A percentile compares a stretch with the other conserved stretches of the same genome.
phyloP scores from a whole-genome alignment of 495 filamentous ascomycete genomes.

The Chaetomium cochliodes region DNA sequence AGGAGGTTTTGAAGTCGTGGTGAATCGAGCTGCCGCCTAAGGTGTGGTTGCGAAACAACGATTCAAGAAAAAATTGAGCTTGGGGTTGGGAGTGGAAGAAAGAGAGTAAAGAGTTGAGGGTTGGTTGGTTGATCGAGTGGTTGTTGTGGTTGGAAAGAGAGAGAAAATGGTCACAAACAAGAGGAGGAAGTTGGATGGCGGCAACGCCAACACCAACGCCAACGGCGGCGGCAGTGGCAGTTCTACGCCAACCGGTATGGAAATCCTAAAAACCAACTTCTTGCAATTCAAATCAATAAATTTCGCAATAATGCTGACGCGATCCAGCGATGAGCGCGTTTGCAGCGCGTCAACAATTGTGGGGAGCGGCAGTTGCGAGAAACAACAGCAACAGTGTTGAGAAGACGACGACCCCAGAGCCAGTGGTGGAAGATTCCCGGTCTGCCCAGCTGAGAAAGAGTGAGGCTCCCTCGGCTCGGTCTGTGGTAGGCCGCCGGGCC shows the following conservation, averaged over 20 bases:
- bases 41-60: neutral
- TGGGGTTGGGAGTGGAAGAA: neutral
- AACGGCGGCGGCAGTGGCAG: conserved; percentile 18
- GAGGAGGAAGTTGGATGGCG: conserved; percentile 43
- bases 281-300: neutral
- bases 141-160: neutral
- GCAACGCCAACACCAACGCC: too few relatives aligned
- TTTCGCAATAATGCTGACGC: conserved; percentile 7
- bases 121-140: neutral
- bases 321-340: conserved; percentile 50
- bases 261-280: neutral
- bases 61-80: too few relatives aligned
- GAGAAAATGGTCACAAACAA: conserved; percentile 44
- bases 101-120: neutral
- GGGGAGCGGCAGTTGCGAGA: conserved; percentile 21
- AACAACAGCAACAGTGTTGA: neutral
- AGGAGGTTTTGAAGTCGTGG: neutral
- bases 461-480: neutral
- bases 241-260: conserved; percentile 27
- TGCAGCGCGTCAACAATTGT: conserved; percentile 48
- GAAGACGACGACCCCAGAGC: neutral
- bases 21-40: neutral
- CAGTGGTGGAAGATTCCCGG: neutral
- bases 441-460: neutral
- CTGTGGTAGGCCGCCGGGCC: conserved; percentile 10